Percentiles rank a stretch among this genome's conserved stretches.
Evolutionary conservation across 2,329 filamentous ascomycete species (phyloP).

Genomic region (Cladosporium velox): DNA sequence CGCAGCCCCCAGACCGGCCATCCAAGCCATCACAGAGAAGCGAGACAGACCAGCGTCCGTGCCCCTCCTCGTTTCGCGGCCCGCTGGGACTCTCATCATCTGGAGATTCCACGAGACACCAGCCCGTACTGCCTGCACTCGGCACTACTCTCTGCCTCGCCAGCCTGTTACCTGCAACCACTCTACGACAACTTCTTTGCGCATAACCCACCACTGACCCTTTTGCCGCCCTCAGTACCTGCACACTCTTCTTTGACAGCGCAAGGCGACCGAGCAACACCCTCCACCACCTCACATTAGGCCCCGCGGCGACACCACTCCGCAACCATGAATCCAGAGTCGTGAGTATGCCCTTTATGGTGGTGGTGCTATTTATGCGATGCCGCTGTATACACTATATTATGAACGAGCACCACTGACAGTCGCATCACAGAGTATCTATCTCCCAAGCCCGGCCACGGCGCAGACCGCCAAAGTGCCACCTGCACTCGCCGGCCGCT

Average conservation of each 20-base stretch:
- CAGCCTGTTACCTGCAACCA: conserved; percentile 10
- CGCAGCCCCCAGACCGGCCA: background rate
- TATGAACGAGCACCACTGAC: conserved; percentile 12
- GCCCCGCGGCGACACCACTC: conserved; percentile 16
- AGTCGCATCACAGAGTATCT: conserved; percentile 16
- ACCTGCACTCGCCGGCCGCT: conserved; percentile 10
- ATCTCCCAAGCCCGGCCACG: background rate
- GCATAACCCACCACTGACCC: conserved; percentile 1
- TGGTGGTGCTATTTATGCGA: conserved; percentile 12
- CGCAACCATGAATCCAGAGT: conserved; percentile 80
- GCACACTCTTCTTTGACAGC: background rate
- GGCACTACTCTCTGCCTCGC: background rate
- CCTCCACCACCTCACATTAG: conserved; percentile 4
- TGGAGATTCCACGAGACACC: conserved; percentile 22
- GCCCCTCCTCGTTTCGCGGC: conserved; percentile 18
- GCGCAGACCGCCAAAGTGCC: conserved; percentile 22
- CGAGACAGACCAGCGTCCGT: conserved; percentile 8
- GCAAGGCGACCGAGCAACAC: background rate
- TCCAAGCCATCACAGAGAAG: background rate
- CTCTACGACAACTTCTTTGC: background rate
- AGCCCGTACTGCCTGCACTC: conserved; percentile 8
- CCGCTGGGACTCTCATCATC: conserved; percentile 26
- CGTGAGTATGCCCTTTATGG: conserved; percentile 59
- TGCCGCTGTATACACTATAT: conserved; percentile 27
- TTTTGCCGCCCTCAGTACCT: background rate